Conservation (phyloP, 208 protist genomes). For the Trypanosoma melophagium region DNA sequence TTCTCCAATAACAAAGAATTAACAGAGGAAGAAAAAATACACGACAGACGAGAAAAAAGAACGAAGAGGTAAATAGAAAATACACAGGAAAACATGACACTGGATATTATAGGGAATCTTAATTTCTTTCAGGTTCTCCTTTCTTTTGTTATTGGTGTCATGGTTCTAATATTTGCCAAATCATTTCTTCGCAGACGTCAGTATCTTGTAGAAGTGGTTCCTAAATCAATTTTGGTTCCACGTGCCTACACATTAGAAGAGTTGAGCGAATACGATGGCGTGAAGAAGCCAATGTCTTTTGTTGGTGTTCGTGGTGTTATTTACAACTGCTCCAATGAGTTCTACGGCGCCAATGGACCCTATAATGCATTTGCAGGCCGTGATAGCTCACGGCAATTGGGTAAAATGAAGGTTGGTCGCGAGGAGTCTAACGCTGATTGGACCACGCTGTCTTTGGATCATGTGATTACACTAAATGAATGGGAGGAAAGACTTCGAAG, state of each 20-base stretch:
- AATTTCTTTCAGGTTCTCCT: constrained; percentile 22
- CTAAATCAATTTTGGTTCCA: constrained; percentile 46
- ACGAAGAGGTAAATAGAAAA: too few relatives aligned
- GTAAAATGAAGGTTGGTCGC: constrained; percentile 76
- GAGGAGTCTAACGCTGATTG: constrained; percentile 85
- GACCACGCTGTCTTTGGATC: constrained; percentile 60
- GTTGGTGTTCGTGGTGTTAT: constrained; percentile 83
- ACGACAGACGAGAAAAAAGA: not conserved
- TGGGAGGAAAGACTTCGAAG: constrained; percentile 82
- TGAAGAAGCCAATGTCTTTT: constrained; percentile 59
- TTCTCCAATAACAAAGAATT: not conserved
- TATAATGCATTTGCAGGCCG: constrained; percentile 88
- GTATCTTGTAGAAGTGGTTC: constrained; percentile 49
- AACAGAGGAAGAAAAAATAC: not conserved
- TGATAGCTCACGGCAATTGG: constrained; percentile 84
- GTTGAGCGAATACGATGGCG: constrained; percentile 74
- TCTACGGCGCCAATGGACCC: constrained; percentile 70
- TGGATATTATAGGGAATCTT: constrained; percentile 8
- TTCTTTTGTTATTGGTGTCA: constrained; percentile 24
- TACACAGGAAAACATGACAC: constrained; percentile 9
- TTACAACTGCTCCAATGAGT: constrained; percentile 77
- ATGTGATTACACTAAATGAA: constrained; percentile 76
- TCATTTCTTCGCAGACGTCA: constrained; percentile 37
- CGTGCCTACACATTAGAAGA: constrained; percentile 82
- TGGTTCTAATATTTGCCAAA: constrained; percentile 16